Percentiles rank a stretch among this genome's conserved stretches.
These are phyloP conservation scores for Candida yuanshanica DNA, from an alignment of 805 yeast species.

Conservation along the genomic window DNA sequence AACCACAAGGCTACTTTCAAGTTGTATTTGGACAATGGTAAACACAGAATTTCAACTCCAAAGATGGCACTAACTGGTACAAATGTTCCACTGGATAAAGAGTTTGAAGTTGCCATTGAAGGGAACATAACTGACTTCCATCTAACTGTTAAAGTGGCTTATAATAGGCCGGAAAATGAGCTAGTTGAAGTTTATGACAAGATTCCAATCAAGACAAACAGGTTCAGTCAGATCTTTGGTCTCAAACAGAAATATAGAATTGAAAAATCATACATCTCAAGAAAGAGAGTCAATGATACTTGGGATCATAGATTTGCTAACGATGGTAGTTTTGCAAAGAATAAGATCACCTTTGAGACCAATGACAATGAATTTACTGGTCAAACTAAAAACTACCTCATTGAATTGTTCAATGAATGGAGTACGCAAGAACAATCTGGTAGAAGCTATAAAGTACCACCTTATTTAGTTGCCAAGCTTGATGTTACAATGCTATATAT, in stretches of 20 bases:
- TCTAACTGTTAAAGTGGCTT: conserved; percentile 66
- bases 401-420: conserved; percentile 84
- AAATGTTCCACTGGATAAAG: conserved; percentile 49
- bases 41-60: conserved; percentile 68
- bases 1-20: conserved; percentile 41
- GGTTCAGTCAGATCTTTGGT: conserved; percentile 42
- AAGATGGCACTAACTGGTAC: conserved; percentile 28
- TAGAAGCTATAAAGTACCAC: conserved; percentile 31
- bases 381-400: conserved; percentile 40
- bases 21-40: conserved; percentile 63
- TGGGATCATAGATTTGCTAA: conserved; percentile 65
- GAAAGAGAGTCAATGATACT: conserved; percentile 43
- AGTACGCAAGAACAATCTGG: conserved; percentile 33
- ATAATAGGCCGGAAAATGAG: conserved; percentile 39
- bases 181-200: conserved; percentile 58
- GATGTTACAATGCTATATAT: conserved; percentile 64
- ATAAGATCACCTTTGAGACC: conserved; percentile 58
- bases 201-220: conserved; percentile 40
- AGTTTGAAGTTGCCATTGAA: conserved; percentile 70
- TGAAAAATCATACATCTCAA: conserved; percentile 43
- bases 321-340: conserved; percentile 87
- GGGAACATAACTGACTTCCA: conserved; percentile 52
- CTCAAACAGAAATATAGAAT: conserved; percentile 29
- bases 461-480: conserved; percentile 61
- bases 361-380: conserved; percentile 54